A percentile compares a stretch with the other conserved stretches of the same genome.
phyloP scores from a whole-genome alignment of 805 yeast species.

The Millerago galiae region DNA sequence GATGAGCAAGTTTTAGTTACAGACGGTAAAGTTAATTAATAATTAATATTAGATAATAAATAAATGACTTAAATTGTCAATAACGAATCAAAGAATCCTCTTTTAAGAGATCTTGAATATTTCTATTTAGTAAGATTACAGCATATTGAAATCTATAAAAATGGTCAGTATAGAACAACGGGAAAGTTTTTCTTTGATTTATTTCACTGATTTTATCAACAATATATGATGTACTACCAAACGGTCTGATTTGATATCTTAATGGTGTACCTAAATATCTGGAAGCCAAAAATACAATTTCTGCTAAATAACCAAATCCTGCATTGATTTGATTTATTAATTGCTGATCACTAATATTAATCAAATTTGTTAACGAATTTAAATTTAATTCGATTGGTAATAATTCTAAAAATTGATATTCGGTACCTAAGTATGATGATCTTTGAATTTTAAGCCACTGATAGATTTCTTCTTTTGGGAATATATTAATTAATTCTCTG shows the following conservation, averaged over 20 bases:
- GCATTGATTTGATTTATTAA: slow-evolving; percentile 25
- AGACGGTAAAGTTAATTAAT: slow-evolving; percentile 6
- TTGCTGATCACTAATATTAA: slow-evolving; percentile 11
- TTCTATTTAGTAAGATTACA: slow-evolving; percentile 28
- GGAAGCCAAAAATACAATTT: slow-evolving; percentile 27
- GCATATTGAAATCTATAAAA: slow-evolving; percentile 34
- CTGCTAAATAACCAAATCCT: slow-evolving; percentile 30
- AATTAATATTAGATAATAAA: too few relatives aligned
- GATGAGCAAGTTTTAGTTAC: slow-evolving; percentile 37
- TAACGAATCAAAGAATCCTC: slow-evolving; percentile 7
- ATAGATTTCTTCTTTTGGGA: slow-evolving; percentile 25
- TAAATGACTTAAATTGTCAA: background rate
- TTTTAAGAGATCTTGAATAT: slow-evolving; percentile 29
- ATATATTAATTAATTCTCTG: slow-evolving; percentile 22
- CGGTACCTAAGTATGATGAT: slow-evolving; percentile 4
- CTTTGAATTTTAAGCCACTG: slow-evolving; percentile 13
- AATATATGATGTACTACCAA: slow-evolving; percentile 35
- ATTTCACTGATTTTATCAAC: slow-evolving; percentile 31
- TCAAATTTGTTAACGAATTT: slow-evolving; percentile 8
- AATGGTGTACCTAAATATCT: slow-evolving; percentile 30
- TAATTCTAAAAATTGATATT: slow-evolving; percentile 20
- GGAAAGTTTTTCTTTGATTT: slow-evolving; percentile 28
- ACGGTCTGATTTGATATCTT: slow-evolving; percentile 31
- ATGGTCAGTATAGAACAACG: slow-evolving; percentile 34
- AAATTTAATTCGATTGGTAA: slow-evolving; percentile 16